Percentiles rank a stretch among this genome's conserved stretches.
phyloP scores from a whole-genome alignment of 352 stramenopile genomes.

The Thalassiosira livingstoniorum region DNA sequence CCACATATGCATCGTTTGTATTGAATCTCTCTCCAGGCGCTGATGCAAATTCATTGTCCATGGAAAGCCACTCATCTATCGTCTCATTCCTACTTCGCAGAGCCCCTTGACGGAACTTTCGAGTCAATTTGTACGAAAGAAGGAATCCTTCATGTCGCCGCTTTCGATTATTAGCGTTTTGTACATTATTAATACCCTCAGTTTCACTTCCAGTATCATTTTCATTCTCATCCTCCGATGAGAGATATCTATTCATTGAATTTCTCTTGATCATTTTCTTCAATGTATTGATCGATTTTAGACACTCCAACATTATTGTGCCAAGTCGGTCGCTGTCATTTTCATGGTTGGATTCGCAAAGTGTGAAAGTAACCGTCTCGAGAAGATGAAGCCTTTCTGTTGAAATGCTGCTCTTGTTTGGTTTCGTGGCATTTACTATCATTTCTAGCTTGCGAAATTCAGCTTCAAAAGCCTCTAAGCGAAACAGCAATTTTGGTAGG shows the following conservation, averaged over 20 bases:
- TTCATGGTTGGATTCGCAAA: too few species aligned
- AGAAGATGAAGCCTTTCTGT: conserved; percentile 28
- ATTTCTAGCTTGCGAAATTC: conserved; percentile 45
- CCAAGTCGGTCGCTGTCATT: neutral
- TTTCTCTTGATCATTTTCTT: conserved; percentile 29
- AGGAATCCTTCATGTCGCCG: conserved; percentile 9
- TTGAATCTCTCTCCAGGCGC: conserved; percentile 52
- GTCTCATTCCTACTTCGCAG: conserved; percentile 60
- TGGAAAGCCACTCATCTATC: conserved; percentile 58
- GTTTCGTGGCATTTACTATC: conserved; percentile 13
- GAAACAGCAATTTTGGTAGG: conserved; percentile 48
- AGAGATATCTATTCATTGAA: conserved; percentile 2
- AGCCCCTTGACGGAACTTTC: conserved; percentile 32
- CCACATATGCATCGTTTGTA: conserved; percentile 55
- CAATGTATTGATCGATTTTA: conserved; percentile 11
- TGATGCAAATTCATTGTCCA: conserved; percentile 56
- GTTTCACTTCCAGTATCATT: too few species aligned
- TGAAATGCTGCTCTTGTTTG: neutral
- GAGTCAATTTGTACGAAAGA: too few species aligned
- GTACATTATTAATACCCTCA: conserved; percentile 10
- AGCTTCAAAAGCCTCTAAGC: conserved; percentile 41
- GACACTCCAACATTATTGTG: conserved; percentile 30
- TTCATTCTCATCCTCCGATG: conserved; percentile 30
- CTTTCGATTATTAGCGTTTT: conserved; percentile 13
- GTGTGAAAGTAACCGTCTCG: conserved; percentile 19